These are phyloP conservation scores for Rickenella mellea DNA, from an alignment of 768 basidiomycete species.

Conservation along the genomic window DNA sequence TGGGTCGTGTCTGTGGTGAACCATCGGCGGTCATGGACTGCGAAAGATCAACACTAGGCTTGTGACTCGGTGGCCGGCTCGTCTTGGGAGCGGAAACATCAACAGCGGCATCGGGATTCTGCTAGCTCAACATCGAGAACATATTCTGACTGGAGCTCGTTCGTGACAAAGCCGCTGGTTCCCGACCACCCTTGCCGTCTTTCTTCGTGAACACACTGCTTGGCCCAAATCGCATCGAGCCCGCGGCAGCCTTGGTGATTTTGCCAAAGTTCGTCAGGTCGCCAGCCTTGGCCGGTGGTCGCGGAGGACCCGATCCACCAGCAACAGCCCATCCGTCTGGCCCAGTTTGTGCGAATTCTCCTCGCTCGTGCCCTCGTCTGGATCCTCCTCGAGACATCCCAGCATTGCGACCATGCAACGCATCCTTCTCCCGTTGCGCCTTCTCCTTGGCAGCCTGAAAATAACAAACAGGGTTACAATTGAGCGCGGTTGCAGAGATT, in stretches of 20 bases:
- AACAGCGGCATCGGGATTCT: conserved; percentile 34
- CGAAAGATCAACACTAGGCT: conserved; percentile 42
- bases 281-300: conserved; percentile 68
- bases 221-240: conserved; percentile 73
- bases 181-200: conserved; percentile 44
- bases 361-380: conserved; percentile 69
- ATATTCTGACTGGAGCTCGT: conserved; percentile 77
- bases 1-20: conserved; percentile 47
- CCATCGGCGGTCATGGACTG: conserved; percentile 32
- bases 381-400: conserved; percentile 90
- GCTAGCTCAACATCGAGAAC: conserved; percentile 81
- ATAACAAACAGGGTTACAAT: conserved; percentile 3
- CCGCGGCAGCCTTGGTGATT: conserved; percentile 57
- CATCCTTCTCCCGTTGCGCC: conserved; percentile 50
- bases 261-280: conserved; percentile 86
- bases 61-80: conserved; percentile 40
- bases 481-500: too few relatives aligned
- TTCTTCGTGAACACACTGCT: conserved; percentile 78
- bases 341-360: conserved; percentile 42
- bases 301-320: conserved; percentile 36
- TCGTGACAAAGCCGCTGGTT: conserved; percentile 64
- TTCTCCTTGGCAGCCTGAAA: conserved; percentile 35
- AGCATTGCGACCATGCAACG: conserved; percentile 45
- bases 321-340: conserved; percentile 88
- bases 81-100: too few relatives aligned